Evolutionary conservation across 441 rosid species (phyloP), one percentile per base, ranked within the genome.

Genomic region (Corymbia citriodora): DNA sequence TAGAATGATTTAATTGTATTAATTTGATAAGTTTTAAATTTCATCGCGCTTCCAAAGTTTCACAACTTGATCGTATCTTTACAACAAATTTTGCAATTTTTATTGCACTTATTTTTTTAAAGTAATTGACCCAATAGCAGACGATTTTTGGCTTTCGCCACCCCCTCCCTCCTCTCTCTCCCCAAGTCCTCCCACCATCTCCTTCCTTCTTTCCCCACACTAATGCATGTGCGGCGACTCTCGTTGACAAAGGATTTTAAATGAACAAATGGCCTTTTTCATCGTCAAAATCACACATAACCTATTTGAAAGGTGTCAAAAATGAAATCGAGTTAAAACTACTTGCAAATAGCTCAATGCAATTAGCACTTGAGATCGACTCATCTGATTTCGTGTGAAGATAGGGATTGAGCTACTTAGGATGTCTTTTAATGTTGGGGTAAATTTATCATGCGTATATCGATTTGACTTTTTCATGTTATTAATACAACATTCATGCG

Each of bases 111-210:
- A 8, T 15, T 19, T n/a, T 63, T 29, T n/a, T 40, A 2, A 65
- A 5, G 0, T 65, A 4, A 65, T 65, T n/a, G 10, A n/a, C 10
- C 74, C 8, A n/a, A 31, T 1, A 1, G 9, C 16, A 16, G 17
- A 3, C 3, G 1, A 7, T 4, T 31, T 2, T 68, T n/a, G 10
- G 21, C 21, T 68, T 63, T 31, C 18, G 19, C 79, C 23, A 0
- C 21, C 1, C 45, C 45, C 45, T 40, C 6, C 23, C 23, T 31
- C 45, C 45, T 4, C 40, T 15, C 63, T 55, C 25, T 55, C 12
- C 40, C 36, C 5, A 11, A 31, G 36, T 29, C 79, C 79, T 68
- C 79, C 45, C 45, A 2, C 10, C 45, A 31, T 68, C 79, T 68
- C 45, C 45, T 54, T 63, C 72, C 72, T 63, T 8, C 72, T 29